Base-by-base conservation (phyloP, 2,329 filamentous ascomycete genomes). In the Trichoderma guizhouense region DNA sequence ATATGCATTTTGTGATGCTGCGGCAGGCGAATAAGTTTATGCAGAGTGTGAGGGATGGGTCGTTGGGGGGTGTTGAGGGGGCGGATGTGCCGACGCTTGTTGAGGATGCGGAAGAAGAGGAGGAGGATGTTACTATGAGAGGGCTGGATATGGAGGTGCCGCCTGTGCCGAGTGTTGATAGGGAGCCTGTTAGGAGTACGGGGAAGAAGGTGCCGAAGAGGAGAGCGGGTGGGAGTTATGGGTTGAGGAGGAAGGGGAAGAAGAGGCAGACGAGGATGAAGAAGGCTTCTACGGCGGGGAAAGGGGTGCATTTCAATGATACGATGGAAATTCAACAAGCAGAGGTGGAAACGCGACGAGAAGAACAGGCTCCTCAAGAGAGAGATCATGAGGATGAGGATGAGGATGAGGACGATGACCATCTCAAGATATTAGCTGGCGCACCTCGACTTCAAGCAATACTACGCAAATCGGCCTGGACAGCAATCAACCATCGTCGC, bases 1-100 rank as follows among this genome's bases (percentile, higher is more conserved):
- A 76, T 15, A 74, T 73, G 68, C 74, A 77, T 39, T 70, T 73
- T 0, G 71, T 76, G 2, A 47, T 78, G 6, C 71, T 77, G 72
- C 69, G 75, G n/a, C 76, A 76, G 0, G 72, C 76, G 18, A 73
- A 74, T 8, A 62, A 60, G 2, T 75, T 76, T 12, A 77, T 78
- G 72, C 75, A 68, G 1, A 64, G 74, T 18, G 63, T 75, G 1
- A 74, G 74, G 15, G 68, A 76, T n/a, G 26, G 55, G 4, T 71
- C 63, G 5, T 58, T 26, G 12, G 73, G 57, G 30, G 18, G 34
- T 24, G 24, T 30, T 39, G 32, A 26, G 32, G 32, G 71, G 8
- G 61, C 57, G 1, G 12, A 21, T n/a, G 34, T 55, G 67, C 21
- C 24, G 39, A 36, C 12, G 30, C 7, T 32, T 26, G 30, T 43